Base-by-base conservation (phyloP, 352 stramenopile genomes). In the Pythium myriotylum region DNA sequence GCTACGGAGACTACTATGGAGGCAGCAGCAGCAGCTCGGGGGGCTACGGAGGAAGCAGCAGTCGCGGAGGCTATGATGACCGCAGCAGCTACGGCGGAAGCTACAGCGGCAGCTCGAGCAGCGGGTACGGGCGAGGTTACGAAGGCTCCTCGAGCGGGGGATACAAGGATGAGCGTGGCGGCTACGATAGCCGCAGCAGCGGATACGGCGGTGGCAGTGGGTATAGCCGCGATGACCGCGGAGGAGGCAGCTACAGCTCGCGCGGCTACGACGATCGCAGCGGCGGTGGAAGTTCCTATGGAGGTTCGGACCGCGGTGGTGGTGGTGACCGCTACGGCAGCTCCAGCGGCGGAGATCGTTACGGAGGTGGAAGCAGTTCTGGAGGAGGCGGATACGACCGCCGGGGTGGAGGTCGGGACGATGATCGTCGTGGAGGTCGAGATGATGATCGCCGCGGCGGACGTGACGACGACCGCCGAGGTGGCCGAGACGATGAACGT, bases 61-160 rank as follows among this genome's bases (percentile, higher is more conserved):
- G 73, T 19, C 68, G 59, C 27, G 33, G 61, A 26, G 65, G 70
- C 3, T 73, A 75, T 47, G 67, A 70, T 6, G 65, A 77, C 26
- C 65, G 61, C 23, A 58, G 59, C 17, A 48, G 50, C 13, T 68
- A 72, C 50, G 62, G 40, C 20, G 58, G 59, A 3, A 58, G 45
- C 35, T 64, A 62, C 51, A 51, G 58, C 32, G 56, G 52, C 10
- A 46, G 47, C 37, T 68, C 65, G 16, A 55, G 53, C 49, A 24
- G 50, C 52, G 63, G 57, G 1, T 63, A 68, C 42, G 52, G 67
- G 20, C 50, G 58, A 17, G 59, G 59, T 5, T 70, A 57, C n/a
- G 58, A 65, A 54, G 49, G 42, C 19, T 59, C 61, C 24, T 57
- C 33, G 9, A 57, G 50, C 22, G 26, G 59, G 26, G 54, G 57